Percentiles rank a stretch among this genome's conserved stretches.
Evolutionary conservation across 139 green algal genomes (phyloP).

Genomic region (Chlamydomonas urium): DNA sequence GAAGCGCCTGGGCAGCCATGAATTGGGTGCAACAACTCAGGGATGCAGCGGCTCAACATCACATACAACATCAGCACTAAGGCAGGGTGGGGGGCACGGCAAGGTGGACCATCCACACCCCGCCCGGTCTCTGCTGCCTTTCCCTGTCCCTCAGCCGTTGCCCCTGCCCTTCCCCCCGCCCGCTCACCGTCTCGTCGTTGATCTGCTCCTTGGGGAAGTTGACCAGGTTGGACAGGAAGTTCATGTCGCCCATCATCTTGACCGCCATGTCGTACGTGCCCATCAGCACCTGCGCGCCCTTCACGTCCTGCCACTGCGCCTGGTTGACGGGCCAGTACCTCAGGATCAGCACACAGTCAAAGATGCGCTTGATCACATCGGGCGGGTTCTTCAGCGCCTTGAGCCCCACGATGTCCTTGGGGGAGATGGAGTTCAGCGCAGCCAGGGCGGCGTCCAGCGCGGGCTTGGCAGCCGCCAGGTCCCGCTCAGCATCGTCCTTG

Average conservation of each 20-base stretch:
- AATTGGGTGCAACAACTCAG: too few relatives aligned
- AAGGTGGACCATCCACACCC: too few relatives aligned
- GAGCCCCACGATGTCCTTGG: constrained; percentile 78
- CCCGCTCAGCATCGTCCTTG: constrained; percentile 80
- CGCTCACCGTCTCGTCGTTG: constrained; percentile 87
- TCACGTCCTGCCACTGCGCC: constrained; percentile 75
- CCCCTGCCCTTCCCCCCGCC: too few relatives aligned
- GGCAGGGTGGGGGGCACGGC: too few relatives aligned
- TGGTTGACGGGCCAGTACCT: constrained; percentile 39
- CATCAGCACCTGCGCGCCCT: constrained; percentile 72
- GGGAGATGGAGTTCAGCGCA: constrained; percentile 83
- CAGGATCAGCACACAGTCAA: constrained; percentile 90
- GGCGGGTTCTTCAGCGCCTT: constrained; percentile 94
- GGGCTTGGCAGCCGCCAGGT: constrained; percentile 86
- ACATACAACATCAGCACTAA: too few relatives aligned
- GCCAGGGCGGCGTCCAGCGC: constrained; percentile 83
- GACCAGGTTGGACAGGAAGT: constrained; percentile 80
- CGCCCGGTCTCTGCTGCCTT: too few relatives aligned
- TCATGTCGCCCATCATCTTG: constrained; percentile 93
- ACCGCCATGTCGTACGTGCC: constrained; percentile 81
- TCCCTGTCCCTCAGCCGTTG: too few relatives aligned
- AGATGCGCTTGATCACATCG: constrained; percentile 94
- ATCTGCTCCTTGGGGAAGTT: constrained; percentile 96
- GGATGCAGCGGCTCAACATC: too few relatives aligned
- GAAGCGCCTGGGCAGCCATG: too few relatives aligned